Evolutionary conservation across 1,284 basidiomycete genomes (phyloP).

Genomic region (Chiua sp.): DNA sequence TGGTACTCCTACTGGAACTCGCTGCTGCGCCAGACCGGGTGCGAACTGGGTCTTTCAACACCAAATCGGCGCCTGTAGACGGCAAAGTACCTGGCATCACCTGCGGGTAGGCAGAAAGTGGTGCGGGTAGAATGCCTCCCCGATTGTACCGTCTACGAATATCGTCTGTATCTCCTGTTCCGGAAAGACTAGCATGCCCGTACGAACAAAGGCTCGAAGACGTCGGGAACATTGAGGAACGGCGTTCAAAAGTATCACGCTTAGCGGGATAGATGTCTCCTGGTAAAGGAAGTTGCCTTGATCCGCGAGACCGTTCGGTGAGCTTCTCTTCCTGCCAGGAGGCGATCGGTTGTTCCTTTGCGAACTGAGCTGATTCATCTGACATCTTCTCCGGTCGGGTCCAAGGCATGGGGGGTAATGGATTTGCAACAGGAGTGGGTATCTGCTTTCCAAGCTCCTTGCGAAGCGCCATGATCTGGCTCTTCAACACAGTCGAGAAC

Average conservation of each 20-base stretch:
- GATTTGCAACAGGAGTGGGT: background rate
- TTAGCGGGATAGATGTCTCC: background rate
- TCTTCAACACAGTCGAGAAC: constrained; percentile 56
- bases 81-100: constrained; percentile 36
- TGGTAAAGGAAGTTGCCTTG: constrained; percentile 5
- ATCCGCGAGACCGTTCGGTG: constrained; percentile 1
- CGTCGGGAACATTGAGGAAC: background rate
- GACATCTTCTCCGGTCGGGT: background rate
- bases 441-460: constrained; percentile 57
- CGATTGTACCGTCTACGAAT: background rate
- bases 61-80: background rate
- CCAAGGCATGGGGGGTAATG: background rate
- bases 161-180: background rate
- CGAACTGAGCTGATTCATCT: background rate
- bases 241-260: background rate
- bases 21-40: background rate
- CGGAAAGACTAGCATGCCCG: background rate
- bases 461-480: constrained; percentile 62
- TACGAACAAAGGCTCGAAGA: background rate
- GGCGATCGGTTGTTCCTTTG: background rate
- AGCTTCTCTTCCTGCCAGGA: constrained; percentile 5
- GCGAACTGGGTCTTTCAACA: background rate
- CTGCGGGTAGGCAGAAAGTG: constrained; percentile 32
- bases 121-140: constrained; percentile 24
- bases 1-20: background rate